These are phyloP conservation scores for Phialemoniopsis sp. DNA, from an alignment of 2,329 filamentous ascomycete species.

Conservation along the genomic window DNA sequence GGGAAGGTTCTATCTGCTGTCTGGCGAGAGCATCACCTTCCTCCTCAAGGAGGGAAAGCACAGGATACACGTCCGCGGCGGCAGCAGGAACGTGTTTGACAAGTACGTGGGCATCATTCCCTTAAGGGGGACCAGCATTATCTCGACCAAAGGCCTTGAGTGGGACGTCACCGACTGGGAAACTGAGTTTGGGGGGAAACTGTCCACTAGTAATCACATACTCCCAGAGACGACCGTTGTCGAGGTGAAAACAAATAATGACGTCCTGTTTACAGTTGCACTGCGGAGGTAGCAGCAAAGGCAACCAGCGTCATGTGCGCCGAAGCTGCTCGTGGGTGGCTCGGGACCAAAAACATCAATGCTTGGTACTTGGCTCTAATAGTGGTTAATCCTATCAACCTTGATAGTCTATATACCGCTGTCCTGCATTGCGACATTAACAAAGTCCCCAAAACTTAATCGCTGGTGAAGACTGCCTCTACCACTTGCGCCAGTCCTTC, in stretches of 20 bases:
- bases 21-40: slow-evolving; percentile 77
- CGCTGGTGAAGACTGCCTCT: too few relatives aligned
- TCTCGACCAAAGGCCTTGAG: slow-evolving; percentile 76
- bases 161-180: slow-evolving; percentile 88
- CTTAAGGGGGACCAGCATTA: slow-evolving; percentile 70
- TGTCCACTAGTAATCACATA: slow-evolving; percentile 82
- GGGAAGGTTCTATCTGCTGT: slow-evolving; percentile 72
- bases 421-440: too few relatives aligned
- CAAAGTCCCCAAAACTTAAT: too few relatives aligned
- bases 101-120: slow-evolving; percentile 86
- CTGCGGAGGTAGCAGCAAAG: slow-evolving; percentile 28
- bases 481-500: too few relatives aligned
- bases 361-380: too few relatives aligned
- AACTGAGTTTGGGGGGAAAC: slow-evolving; percentile 67
- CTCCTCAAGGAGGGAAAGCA: slow-evolving; percentile 69
- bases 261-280: slow-evolving; percentile 74
- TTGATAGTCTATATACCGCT: too few relatives aligned
- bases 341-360: too few relatives aligned
- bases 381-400: too few relatives aligned
- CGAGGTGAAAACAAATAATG: slow-evolving; percentile 56
- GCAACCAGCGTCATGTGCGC: too few relatives aligned
- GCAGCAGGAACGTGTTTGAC: slow-evolving; percentile 53
- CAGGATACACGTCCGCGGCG: slow-evolving; percentile 58
- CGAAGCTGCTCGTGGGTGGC: too few relatives aligned
- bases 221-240: slow-evolving; percentile 53